Evolutionary conservation across 2,329 filamentous ascomycete species (phyloP), one percentile per base, ranked within the genome.

Genomic region (Colletotrichum orchidophilum): DNA sequence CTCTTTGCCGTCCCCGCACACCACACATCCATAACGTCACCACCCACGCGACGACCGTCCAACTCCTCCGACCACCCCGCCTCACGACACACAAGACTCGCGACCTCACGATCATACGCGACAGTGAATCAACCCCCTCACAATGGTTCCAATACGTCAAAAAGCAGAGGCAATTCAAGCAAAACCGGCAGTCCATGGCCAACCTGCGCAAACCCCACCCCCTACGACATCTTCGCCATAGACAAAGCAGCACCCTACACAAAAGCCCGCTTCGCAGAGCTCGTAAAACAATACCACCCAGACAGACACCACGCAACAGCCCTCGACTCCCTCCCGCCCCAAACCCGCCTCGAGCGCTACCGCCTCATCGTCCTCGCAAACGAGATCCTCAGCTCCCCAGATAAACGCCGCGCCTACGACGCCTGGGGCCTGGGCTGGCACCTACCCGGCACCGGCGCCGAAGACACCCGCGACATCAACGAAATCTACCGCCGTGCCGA

Each of bases 201-300:
- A 2, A 78, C 79, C 5, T 78, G 79, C 6, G 72, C 78, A 24
- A 78, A 86, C 50, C 94, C 93, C 1, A 96, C 95, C 0, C 96
- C 96, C 1, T 98, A 99, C 83, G 94, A 98, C 77, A 94, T 99
- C 78, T 91, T 98, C 77, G 86, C 88, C 72, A 81, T 84, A 58
- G 76, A 81, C 63, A 80, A 82, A 35, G 27, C 63, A 18, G 90
- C 90, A 15, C 88, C 90, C 2, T 98, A 99, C 81, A 92, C 89
- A 73, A 98, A 99, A 82, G 83, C 87, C 53, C 90, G 90, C 71
- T 99, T 95, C 86, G 96, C 97, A 81, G 89, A 96, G 78, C 89
- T 99, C 63, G 96, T 97, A 69, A 99, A 98, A 84, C 86, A 97
- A 57, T 99, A 99, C 83, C 96, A 99, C 78, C 96, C 96, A 0